Evolutionary conservation across 192 early-diverging fungal genomes (phyloP), one percentile per base, ranked within the genome.

Genomic region (Glomus cerebriforme): DNA sequence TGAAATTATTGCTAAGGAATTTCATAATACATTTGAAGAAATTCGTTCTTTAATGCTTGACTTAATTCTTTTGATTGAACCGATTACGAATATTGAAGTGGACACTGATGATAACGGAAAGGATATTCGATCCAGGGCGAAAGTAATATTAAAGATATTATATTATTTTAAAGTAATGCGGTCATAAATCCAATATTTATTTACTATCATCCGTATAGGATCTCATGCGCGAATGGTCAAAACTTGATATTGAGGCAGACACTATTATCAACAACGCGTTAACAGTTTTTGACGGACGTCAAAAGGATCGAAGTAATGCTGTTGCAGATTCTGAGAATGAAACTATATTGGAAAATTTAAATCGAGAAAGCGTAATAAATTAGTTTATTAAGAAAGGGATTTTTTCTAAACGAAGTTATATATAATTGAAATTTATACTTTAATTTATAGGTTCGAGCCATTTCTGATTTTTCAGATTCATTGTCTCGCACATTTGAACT

Each of bases 1-100:
- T 26, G 71, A 80, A 65, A 54, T 68, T 34, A 32, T 73, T 27
- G 49, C 71, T 35, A 67, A 71, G 26, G 72, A 80, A 43, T 45
- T 75, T 31, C 37, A 49, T 12, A 74, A 65, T 47, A 45, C 43
- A 13, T n/a, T 80, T 26, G 79, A 75, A 35, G 79, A 80, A 54
- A 22, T 75, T 32, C 60, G 49, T 27, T 29, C n/a, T 27, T 65
- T 80, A 35, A 63, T 80, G 45, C 39, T 29, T 8, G 79, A 80
- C 22, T 60, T 85, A 35, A 58, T 81, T 19, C 82, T 80, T 4
- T 71, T 85, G n/a, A 35, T 85, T 2, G 82, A 85, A 49, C 79
- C 82, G 9, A 80, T 85, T 62, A 58, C 59, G 29, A 83, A 81
- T 31, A 64, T 83, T 27, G 82, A 85, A 77, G 71, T 75, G 6